Evolutionary conservation across 805 yeast genomes (phyloP).

Genomic region (Candida pini): DNA sequence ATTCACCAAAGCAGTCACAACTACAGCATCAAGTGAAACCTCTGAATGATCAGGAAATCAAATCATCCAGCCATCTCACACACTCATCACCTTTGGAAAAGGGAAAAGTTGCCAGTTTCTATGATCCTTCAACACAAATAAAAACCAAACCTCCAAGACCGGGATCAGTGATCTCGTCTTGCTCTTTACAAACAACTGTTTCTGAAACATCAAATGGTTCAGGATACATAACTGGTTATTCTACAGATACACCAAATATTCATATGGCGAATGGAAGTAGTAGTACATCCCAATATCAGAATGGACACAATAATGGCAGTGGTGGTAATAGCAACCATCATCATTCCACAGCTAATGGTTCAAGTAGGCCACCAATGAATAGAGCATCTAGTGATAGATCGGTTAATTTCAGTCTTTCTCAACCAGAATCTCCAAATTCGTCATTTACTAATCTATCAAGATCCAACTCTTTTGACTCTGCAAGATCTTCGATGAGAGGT

Average conservation of each 20-base stretch:
- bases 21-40: conserved; percentile 16
- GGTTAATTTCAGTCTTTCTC: conserved; percentile 17
- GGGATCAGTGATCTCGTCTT: conserved; percentile 45
- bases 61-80: conserved; percentile 9
- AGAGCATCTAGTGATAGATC: conserved; percentile 32
- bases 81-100: too few relatives aligned
- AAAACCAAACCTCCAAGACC: conserved; percentile 38
- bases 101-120: conserved; percentile 3
- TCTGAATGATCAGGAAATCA: too few relatives aligned
- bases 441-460: conserved; percentile 30
- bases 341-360: conserved; percentile 3
- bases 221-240: conserved; percentile 31
- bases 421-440: conserved; percentile 30
- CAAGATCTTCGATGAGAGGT: conserved; percentile 24
- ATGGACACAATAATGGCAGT: conserved; percentile 1
- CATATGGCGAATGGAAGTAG: conserved; percentile 2
- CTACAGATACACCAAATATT: conserved; percentile 24
- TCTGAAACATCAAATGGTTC: conserved; percentile 49
- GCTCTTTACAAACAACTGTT: conserved; percentile 41
- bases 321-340: neutral
- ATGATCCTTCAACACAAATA: conserved; percentile 12
- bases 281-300: neutral
- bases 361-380: conserved; percentile 18
- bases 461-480: conserved; percentile 31
- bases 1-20: conserved; percentile 8